Base-by-base conservation (phyloP, 257 asterid species). In the Solanum phureja region DNA sequence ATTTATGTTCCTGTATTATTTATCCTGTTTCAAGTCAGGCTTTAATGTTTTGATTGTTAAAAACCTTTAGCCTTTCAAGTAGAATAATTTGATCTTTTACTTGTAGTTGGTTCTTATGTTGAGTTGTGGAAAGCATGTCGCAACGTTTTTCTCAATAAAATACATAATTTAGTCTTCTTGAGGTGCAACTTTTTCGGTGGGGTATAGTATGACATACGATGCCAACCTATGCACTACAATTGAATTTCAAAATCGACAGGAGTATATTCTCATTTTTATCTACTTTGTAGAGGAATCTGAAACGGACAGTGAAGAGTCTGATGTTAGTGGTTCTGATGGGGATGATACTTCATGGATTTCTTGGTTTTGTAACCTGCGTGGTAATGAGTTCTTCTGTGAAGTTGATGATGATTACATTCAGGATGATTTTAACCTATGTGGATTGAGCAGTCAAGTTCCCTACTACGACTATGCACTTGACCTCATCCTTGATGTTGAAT, bases 331-430 rank as follows among this genome's bases (percentile, higher is more conserved):
- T 82, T 95, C 99, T 87, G 99, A 97, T 86, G 99, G 98, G 91
- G 99, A 97, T 69, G 98, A 97, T 88, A 94, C 98, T 60, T 97
- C 98, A 18, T 97, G 99, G 99, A 96, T 97, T 90, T 95, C 99
- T 40, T 97, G 99, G 99, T 97, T 95, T 91, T 97, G 99, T 94
- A 97, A 97, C 91, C 91, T 95, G 92, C 93, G 99, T 19, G 99
- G 99, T 83, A 97, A 97, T 19, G 99, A 97, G 90, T 95, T 97
- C 91, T 97, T 97, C 87, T 97, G 99, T 86, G 98, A 97, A 90
- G 99, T 95, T 87, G 99, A 97, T 88, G 99, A 97, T 88, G 99
- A 97, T 87, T 97, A 97, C 89, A 97, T 97, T 89, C 98, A 97
- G 89, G 99, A 97, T 85, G 99, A 97, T 87, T 97, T 97, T 82